Conservation (phyloP, 208 protist species). For the Crithidia bombi region DNA sequence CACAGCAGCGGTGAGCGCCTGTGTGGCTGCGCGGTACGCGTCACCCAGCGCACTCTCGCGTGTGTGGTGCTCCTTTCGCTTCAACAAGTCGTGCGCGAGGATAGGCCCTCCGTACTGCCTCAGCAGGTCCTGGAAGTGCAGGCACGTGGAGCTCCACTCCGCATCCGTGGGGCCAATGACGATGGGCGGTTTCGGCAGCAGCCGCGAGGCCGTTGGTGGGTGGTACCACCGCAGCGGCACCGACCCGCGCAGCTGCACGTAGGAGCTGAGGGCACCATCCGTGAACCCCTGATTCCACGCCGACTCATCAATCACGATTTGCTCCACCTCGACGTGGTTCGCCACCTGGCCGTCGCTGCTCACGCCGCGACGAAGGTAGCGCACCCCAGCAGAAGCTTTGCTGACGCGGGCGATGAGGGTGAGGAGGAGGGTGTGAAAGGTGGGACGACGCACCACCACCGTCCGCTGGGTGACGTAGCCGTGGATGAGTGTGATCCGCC, state of each 20-base stretch:
- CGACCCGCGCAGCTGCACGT: slow-evolving; percentile 87
- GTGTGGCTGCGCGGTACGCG: slow-evolving; percentile 74
- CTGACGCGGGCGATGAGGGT: slow-evolving; percentile 94
- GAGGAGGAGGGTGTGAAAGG: slow-evolving; percentile 47
- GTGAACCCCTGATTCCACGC: slow-evolving; percentile 29
- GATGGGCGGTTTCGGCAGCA: slow-evolving; percentile 90
- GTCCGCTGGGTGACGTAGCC: slow-evolving; percentile 43
- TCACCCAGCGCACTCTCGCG: slow-evolving; percentile 81
- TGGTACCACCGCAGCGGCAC: slow-evolving; percentile 90
- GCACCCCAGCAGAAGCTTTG: slow-evolving; percentile 92
- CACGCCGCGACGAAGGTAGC: slow-evolving; percentile 96
- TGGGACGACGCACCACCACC: slow-evolving; percentile 28
- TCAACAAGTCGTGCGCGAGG: slow-evolving; percentile 94
- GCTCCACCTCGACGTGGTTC: slow-evolving; percentile 91
- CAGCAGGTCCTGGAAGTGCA: slow-evolving; percentile 94
- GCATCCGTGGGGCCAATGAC: slow-evolving; percentile 46
- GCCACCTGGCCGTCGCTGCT: slow-evolving; percentile 80
- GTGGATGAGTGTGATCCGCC: slow-evolving; percentile 41
- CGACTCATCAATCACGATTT: slow-evolving; percentile 81
- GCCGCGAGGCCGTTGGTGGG: slow-evolving; percentile 38
- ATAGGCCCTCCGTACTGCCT: slow-evolving; percentile 90
- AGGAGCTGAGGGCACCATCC: slow-evolving; percentile 52
- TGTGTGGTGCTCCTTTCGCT: slow-evolving; percentile 84
- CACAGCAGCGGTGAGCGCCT: slow-evolving; percentile 52
- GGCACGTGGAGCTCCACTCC: slow-evolving; percentile 60